A percentile compares a stretch with the other conserved stretches of the same genome.
Evolutionary conservation across 1,284 basidiomycete species (phyloP).

Genomic region (Heterobasidion annosum): DNA sequence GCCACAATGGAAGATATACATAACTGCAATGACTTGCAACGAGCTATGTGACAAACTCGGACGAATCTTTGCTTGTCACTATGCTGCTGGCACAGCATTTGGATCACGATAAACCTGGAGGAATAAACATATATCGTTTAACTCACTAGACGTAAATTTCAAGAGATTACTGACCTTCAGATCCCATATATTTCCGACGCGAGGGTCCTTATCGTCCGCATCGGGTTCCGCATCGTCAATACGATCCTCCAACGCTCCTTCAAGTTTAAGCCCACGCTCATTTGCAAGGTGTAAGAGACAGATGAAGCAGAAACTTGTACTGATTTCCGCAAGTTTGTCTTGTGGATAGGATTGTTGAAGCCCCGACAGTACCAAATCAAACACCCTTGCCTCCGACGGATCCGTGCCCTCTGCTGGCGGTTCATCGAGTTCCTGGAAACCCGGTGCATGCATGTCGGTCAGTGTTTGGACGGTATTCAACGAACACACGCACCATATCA

Average conservation of each 20-base stretch:
- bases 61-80: background rate
- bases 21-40: background rate
- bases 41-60: background rate
- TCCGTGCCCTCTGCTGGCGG: constrained; percentile 34
- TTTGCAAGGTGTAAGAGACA: constrained; percentile 93
- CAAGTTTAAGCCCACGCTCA: constrained; percentile 85
- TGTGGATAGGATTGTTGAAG: constrained; percentile 79
- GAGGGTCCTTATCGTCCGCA: constrained; percentile 23
- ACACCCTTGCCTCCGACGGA: constrained; percentile 62
- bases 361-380: constrained; percentile 78
- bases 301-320: constrained; percentile 99
- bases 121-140: background rate
- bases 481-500: constrained; percentile 42
- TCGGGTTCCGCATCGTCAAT: constrained; percentile 1
- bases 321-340: constrained; percentile 97
- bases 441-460: constrained; percentile 31
- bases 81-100: constrained; percentile 47
- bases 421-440: constrained; percentile 30
- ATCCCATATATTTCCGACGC: constrained; percentile 68
- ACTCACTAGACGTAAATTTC: background rate
- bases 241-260: constrained; percentile 32
- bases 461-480: background rate
- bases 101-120: constrained; percentile 66
- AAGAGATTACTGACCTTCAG: constrained; percentile 45
- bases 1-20: background rate